Base-by-base conservation (phyloP, 768 basidiomycete species). In the Pleurotus tuber-regium region DNA sequence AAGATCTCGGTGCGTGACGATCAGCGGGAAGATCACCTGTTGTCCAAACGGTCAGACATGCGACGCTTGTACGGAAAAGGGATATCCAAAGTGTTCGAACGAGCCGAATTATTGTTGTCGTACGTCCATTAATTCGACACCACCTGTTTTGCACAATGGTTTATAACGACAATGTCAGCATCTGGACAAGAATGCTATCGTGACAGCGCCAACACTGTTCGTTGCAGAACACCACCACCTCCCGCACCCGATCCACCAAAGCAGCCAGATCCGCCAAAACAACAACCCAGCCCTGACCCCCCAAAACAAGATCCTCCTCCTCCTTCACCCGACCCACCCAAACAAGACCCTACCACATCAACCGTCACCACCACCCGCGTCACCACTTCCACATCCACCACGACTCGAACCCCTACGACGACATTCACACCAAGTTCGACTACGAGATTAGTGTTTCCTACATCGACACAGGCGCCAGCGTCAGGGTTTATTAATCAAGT, bases 81-180 rank as follows among this genome's bases (percentile, higher is more conserved):
- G 42, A 12, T 43, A 43, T 18, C 42, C 43, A 10, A 46, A 46
- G 19, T 46, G 43, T 30, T 28, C 43, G 10, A 46, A 46, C n/a
- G 23, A 30, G 12, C 43, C 26, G 14, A 21, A 28, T 30, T 46
- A 28, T 19, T 46, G 43, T 21, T 46, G 28, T 19, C 43, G 43
- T 46, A 31, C 2, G 43, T 46, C 28, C 19, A 10, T 16, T n/a
- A 12, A 10, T 28, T 16, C 14, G 7, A 11, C 23, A 29, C 21
- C 2, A 2, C 41, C 12, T 30, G 12, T 12, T 16, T 9, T 18
- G 10, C 26, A 23, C n/a, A n/a, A n/a, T n/a, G 21, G 28, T 9
- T 26, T 46, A 23, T 16, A 28, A 3, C 26, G 16, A 8, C 10
- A 26, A 2, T 12, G 9, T 9, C 18, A 40, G 43, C 43, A 19